Base-by-base conservation (phyloP, 1,284 basidiomycete species). In the Heterobasidion parviporum region DNA sequence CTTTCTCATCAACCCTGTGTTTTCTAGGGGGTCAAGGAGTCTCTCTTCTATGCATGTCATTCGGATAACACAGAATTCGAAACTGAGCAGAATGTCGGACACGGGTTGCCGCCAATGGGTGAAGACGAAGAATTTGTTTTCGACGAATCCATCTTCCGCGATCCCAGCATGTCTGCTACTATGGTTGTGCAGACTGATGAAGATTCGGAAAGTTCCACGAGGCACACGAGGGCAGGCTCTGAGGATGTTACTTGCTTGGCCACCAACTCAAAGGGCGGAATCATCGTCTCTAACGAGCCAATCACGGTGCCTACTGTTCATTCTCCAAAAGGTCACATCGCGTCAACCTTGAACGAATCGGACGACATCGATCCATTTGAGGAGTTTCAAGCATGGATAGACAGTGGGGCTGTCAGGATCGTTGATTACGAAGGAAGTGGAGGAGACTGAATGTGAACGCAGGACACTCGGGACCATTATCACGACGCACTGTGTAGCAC, bases 351-450 rank as follows among this genome's bases (percentile, higher is more conserved):
- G 9, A 38, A 33, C 20, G 41, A 9, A 16, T 41, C 32, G 15
- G 36, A 38, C 8, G 57, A 52, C 36, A 2, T n/a, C 8, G 72
- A 77, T 53, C 63, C 71, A n/a, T 60, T 78, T 18, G 76, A 70
- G 9, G 78, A 80, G 50, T 72, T 81, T n/a, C 72, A 76, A 50
- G 70, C 68, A 15, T 80, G 77, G 77, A 57, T 80, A 44, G 55
- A 57, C 12, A 57, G 54, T 33, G 50, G 50, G 34, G 26, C 34
- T 41, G 35, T 52, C 5, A 41, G 15, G n/a, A 38, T 52, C 15
- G 47, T 16, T 12, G 47, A 26, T 41, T 41, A 26, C 26, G 38
- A 41, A 41, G 38, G 38, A 41, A 8, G 38, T 12, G 38, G 38
- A n/a, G n/a, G 10, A 41, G 38, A 41, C 12, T 41, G 38, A 41